Conservation (phyloP, 164 flowering plant genomes). For the Chimonanthus praecox region DNA sequence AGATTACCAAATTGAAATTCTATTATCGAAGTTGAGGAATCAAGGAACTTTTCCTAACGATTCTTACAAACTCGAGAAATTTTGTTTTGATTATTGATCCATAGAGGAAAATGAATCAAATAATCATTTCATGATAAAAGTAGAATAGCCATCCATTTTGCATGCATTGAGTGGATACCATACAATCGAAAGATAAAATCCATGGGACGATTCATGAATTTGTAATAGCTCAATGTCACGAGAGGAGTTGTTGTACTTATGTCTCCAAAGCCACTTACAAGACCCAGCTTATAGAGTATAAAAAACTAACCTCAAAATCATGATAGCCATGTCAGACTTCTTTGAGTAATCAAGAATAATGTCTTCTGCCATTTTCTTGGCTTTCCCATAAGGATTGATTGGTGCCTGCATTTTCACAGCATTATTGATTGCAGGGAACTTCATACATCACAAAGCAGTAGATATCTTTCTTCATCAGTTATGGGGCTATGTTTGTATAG, state of each 20-base stretch:
- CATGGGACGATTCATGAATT: too few species aligned
- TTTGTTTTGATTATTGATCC: too few species aligned
- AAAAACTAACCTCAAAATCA: conserved; percentile 76
- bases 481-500: too few species aligned
- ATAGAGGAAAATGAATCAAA: too few species aligned
- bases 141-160: too few species aligned
- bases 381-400: conserved; percentile 97
- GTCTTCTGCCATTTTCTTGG: conserved; percentile 99
- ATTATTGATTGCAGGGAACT: conserved; percentile 5
- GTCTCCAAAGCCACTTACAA: neutral
- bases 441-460: neutral
- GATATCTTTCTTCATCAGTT: neutral
- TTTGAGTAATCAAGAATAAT: conserved; percentile 83
- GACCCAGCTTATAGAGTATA: neutral
- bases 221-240: neutral
- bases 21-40: too few species aligned
- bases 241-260: neutral
- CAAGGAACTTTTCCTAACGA: too few species aligned
- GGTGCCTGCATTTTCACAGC: conserved; percentile 49
- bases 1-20: too few species aligned
- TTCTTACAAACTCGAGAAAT: too few species aligned
- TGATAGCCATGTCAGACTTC: conserved; percentile 89
- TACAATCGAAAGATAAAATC: too few species aligned
- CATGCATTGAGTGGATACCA: too few species aligned
- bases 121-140: too few species aligned